Percentiles rank a stretch among this genome's conserved stretches.
These are phyloP conservation scores for Citrus maxima DNA, from an alignment of 345 rosid species.

Conservation along the genomic window DNA sequence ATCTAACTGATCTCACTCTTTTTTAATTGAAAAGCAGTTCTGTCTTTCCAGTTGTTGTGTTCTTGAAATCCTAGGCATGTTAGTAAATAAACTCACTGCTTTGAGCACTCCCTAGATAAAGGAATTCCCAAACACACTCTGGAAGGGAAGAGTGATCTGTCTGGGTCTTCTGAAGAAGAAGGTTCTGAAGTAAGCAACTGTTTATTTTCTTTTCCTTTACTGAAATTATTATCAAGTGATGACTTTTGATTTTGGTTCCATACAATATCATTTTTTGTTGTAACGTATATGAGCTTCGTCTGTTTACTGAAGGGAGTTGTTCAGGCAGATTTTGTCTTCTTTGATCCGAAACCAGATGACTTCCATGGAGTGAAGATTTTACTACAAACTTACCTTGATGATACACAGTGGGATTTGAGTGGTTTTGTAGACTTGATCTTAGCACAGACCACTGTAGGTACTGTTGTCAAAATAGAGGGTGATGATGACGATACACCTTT, in stretches of 20 bases:
- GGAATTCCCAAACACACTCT: constrained; percentile 17
- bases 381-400: constrained; percentile 66
- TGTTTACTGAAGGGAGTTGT: constrained; percentile 53
- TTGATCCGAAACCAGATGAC: constrained; percentile 80
- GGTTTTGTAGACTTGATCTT: constrained; percentile 81
- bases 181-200: constrained; percentile 50
- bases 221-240: not conserved
- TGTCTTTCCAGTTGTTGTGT: constrained; percentile 5
- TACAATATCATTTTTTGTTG: not conserved
- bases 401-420: constrained; percentile 81
- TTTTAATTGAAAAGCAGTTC: not conserved
- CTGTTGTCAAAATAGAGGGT: constrained; percentile 81
- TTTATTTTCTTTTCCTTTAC: not conserved
- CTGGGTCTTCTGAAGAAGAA: constrained; percentile 58
- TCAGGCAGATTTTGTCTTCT: constrained; percentile 89
- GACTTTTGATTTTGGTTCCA: not conserved
- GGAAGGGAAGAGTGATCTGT: constrained; percentile 20
- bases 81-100: not conserved
- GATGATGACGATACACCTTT: constrained; percentile 67
- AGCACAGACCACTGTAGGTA: constrained; percentile 86
- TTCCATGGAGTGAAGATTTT: constrained; percentile 78
- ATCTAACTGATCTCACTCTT: not conserved
- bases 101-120: constrained; percentile 17
- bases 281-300: constrained; percentile 1
- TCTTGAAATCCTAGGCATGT: not conserved